Percentiles rank a stretch among this genome's conserved stretches.
Conservation (phyloP, 208 protist genomes). For the Crithidia mellificae region DNA sequence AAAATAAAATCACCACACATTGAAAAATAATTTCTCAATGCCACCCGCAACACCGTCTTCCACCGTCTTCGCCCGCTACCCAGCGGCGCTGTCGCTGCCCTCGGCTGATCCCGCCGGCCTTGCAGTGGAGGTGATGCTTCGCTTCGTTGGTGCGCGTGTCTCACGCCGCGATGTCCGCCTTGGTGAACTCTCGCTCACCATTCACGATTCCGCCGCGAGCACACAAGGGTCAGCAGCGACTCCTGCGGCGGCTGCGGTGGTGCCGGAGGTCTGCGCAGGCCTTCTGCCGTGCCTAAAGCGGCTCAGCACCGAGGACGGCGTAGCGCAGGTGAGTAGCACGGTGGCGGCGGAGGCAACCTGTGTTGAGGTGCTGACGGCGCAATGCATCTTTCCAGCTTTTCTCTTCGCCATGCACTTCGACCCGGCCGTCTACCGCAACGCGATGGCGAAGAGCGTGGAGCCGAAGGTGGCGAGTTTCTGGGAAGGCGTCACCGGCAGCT, state of each 20-base stretch:
- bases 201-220: slow-evolving; percentile 13
- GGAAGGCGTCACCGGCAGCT: slow-evolving; percentile 61
- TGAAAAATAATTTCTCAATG: neutral
- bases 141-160: slow-evolving; percentile 51
- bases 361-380: slow-evolving; percentile 46
- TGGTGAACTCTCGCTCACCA: slow-evolving; percentile 29
- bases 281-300: slow-evolving; percentile 45
- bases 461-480: slow-evolving; percentile 63
- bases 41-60: slow-evolving; percentile 1
- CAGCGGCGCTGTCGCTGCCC: slow-evolving; percentile 55
- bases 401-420: slow-evolving; percentile 72
- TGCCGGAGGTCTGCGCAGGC: slow-evolving; percentile 32
- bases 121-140: slow-evolving; percentile 70
- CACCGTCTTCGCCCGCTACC: slow-evolving; percentile 32
- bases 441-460: slow-evolving; percentile 53
- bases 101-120: slow-evolving; percentile 72
- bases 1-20: neutral
- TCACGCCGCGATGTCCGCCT: slow-evolving; percentile 41
- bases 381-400: slow-evolving; percentile 78
- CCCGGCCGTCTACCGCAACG: slow-evolving; percentile 40
- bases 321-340: slow-evolving; percentile 38
- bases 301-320: slow-evolving; percentile 35
- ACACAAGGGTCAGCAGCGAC: neutral
- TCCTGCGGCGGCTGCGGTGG: neutral
- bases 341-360: slow-evolving; percentile 40